phyloP scores from a whole-genome alignment of 2,329 filamentous ascomycete genomes.

The Fusarium circinatum region DNA sequence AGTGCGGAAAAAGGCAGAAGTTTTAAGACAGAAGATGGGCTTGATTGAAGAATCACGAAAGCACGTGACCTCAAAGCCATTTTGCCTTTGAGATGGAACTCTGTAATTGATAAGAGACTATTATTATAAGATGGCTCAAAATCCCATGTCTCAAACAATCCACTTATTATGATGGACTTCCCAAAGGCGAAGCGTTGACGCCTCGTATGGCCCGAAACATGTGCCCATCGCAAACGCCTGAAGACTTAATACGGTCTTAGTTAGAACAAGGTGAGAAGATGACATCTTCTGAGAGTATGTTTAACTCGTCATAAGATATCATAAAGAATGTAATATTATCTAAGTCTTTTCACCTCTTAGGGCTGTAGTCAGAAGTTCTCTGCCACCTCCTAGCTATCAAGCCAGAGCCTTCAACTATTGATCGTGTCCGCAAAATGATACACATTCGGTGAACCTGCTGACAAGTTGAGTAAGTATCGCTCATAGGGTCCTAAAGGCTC shows the following conservation, averaged over 20 bases:
- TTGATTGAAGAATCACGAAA: conserved; percentile 26
- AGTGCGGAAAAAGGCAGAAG: background rate
- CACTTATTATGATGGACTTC: background rate
- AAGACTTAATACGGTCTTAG: background rate
- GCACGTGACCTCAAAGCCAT: conserved; percentile 22
- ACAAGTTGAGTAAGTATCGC: conserved; percentile 57
- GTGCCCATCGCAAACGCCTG: background rate
- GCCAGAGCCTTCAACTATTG: background rate
- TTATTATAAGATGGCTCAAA: background rate
- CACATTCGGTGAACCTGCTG: conserved; percentile 56
- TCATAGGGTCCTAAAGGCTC: conserved; percentile 65
- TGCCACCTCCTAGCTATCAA: background rate
- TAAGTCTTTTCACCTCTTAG: background rate
- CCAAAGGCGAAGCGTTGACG: background rate
- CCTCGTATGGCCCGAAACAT: background rate
- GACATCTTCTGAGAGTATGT: background rate
- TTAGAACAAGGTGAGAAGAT: background rate
- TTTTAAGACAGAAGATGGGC: background rate
- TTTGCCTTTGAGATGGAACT: background rate
- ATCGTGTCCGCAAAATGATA: conserved; percentile 53
- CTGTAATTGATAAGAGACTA: background rate
- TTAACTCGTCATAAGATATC: background rate
- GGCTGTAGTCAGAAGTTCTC: background rate
- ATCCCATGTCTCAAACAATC: background rate
- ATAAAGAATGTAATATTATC: background rate